These are phyloP conservation scores for Ustulina deusta DNA, from an alignment of 2,329 filamentous ascomycete species.

Conservation along the genomic window DNA sequence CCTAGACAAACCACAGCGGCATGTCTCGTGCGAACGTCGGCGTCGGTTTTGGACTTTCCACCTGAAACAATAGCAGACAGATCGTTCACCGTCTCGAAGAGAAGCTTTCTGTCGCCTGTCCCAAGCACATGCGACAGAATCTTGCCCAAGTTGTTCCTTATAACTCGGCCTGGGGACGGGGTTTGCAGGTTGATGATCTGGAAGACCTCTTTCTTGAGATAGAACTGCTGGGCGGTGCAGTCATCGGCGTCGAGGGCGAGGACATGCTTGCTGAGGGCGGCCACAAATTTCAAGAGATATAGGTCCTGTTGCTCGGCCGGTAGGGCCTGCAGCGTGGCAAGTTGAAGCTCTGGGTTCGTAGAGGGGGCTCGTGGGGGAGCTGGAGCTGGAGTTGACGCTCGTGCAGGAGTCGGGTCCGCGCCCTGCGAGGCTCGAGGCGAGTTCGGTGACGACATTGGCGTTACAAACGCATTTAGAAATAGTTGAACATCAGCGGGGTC, in stretches of 20 bases:
- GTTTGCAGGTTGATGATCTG: conserved; percentile 87
- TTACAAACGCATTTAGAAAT: conserved; percentile 19
- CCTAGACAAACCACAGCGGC: conserved; percentile 89
- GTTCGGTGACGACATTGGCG: conserved; percentile 50
- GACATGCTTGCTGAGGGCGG: conserved; percentile 84
- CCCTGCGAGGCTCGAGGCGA: conserved; percentile 53
- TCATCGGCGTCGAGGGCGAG: conserved; percentile 79
- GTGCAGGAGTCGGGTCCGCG: conserved; percentile 43
- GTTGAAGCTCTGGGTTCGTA: conserved; percentile 82
- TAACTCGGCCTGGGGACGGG: conserved; percentile 86
- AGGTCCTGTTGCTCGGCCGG: conserved; percentile 96
- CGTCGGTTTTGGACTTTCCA: conserved; percentile 79
- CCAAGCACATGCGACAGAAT: conserved; percentile 86
- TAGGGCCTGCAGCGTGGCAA: conserved; percentile 87
- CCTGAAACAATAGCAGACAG: conserved; percentile 78
- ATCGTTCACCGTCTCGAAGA: conserved; percentile 96
- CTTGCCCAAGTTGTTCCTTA: conserved; percentile 88
- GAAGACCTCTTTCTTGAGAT: conserved; percentile 93
- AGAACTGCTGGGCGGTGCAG: conserved; percentile 88
- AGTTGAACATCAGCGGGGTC: conserved; percentile 28
- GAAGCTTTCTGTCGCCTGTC: conserved; percentile 87
- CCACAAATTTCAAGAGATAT: conserved; percentile 89
- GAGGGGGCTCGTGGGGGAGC: conserved; percentile 46
- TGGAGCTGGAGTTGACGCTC: conserved; percentile 49
- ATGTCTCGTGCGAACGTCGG: conserved; percentile 83